Conservation (phyloP, 192 early-diverging fungal species). For the Gonapodya prolifera region DNA sequence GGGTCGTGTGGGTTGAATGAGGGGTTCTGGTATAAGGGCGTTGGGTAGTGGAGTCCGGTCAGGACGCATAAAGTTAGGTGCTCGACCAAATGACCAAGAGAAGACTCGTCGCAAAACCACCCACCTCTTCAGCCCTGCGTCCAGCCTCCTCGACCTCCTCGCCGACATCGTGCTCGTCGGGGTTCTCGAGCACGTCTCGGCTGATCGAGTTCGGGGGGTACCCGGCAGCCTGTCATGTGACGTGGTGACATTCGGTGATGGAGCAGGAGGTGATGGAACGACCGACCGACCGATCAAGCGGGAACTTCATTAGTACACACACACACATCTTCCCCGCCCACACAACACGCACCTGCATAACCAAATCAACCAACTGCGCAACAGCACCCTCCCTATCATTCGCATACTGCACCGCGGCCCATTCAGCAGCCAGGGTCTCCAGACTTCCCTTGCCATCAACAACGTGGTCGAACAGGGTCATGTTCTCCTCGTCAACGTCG, state of each 20-base stretch:
- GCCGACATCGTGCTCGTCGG: not conserved
- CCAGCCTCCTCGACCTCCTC: not conserved
- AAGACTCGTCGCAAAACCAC: not conserved
- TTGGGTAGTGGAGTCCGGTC: too few relatives aligned
- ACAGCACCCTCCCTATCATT: not conserved
- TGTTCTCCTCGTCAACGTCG: not conserved
- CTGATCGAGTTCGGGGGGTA: not conserved
- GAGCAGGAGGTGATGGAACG: not conserved
- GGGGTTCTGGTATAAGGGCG: not conserved
- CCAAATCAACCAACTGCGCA: not conserved
- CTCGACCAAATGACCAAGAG: too few relatives aligned
- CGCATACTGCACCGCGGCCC: not conserved
- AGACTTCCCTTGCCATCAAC: not conserved
- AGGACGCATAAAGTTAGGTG: too few relatives aligned
- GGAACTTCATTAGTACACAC: not conserved
- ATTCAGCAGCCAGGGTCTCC: not conserved
- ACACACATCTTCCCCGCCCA: not conserved
- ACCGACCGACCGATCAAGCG: not conserved
- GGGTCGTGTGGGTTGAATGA: not conserved
- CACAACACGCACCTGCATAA: not conserved
- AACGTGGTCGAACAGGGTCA: not conserved
- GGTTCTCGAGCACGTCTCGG: not conserved
- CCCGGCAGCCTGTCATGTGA: slow-evolving; percentile 1
- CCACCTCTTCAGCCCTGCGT: not conserved
- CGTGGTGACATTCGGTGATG: not conserved